Conservation (phyloP, 1,284 basidiomycete species). For the Pascua guehoae region DNA sequence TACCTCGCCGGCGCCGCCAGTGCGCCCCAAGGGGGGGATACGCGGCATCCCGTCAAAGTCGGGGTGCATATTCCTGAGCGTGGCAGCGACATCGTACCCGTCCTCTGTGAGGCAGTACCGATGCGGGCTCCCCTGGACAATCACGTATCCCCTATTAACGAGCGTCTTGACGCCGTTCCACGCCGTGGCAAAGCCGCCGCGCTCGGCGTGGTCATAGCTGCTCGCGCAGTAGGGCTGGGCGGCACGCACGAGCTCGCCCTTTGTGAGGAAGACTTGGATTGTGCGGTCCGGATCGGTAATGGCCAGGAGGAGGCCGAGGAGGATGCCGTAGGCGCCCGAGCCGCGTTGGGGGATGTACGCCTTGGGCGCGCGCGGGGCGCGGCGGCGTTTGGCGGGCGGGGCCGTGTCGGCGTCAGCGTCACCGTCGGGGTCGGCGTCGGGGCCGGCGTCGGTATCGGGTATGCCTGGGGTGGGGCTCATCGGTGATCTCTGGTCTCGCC, state of each 20-base stretch:
- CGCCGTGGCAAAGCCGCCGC: slow-evolving; percentile 41
- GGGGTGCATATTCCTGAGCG: slow-evolving; percentile 31
- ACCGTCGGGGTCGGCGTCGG: neutral
- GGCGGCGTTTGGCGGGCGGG: slow-evolving; percentile 12
- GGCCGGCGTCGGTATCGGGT: neutral
- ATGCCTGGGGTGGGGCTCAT: neutral
- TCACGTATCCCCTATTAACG: slow-evolving; percentile 41
- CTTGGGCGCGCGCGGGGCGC: slow-evolving; percentile 21
- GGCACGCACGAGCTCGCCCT: slow-evolving; percentile 36
- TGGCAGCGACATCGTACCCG: slow-evolving; percentile 41
- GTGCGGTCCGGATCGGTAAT: slow-evolving; percentile 29
- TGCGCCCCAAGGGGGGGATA: slow-evolving; percentile 4
- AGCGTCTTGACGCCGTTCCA: slow-evolving; percentile 47
- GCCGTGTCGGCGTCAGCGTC: slow-evolving; percentile 3
- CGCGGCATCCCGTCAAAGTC: slow-evolving; percentile 30
- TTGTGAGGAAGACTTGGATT: slow-evolving; percentile 34
- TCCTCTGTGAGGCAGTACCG: slow-evolving; percentile 45
- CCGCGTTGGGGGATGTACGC: slow-evolving; percentile 38
- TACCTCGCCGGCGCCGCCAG: neutral
- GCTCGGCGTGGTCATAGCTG: slow-evolving; percentile 41
- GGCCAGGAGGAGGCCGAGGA: slow-evolving; percentile 38
- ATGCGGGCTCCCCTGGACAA: slow-evolving; percentile 41
- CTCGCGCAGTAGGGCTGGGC: slow-evolving; percentile 39
- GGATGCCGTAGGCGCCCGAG: slow-evolving; percentile 45
- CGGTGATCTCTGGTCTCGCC: too few relatives aligned